Evolutionary conservation across 345 rosid genomes (phyloP), one percentile per base, ranked within the genome.

Genomic region (Lenwebbia sp.): DNA sequence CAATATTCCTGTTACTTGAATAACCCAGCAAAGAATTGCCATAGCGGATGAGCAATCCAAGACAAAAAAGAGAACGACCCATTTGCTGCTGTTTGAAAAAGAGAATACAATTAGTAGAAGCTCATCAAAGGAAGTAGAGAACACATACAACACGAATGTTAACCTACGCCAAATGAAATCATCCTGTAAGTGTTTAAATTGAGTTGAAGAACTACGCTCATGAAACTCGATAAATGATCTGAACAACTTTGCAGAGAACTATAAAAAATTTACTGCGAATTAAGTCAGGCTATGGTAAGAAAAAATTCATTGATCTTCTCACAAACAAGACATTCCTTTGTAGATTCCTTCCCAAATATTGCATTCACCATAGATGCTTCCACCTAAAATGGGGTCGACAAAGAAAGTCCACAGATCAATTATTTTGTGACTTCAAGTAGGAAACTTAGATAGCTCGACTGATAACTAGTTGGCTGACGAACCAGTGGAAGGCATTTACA

Each of bases 41-140:
- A 88, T 98, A 95, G 88, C 99, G 98, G 89, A 95, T 93, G 87
- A 98, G 99, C 93, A 95, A 91, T 84, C 99, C 99, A 87, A 96
- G 98, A 88, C 99, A 96, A 88, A 98, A 98, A 62, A 98, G 96
- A 84, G 98, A 95, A 65, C 98, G 95, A 62, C 97, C 99, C 85
- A 94, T 92, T 86, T 91, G 92, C 99, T 98, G 95, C 84, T 89
- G 88, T 86, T 83, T 26, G 83, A 51, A 33, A 44, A 84, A 88
- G 30, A 54, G 41, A 60, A 40, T 21, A 15, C 30, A 84, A 70
- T 70, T 65, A 40, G 52, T 28, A 30, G 22, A 83, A 53, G 57
- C 84, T 26, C 84, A 70, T 70, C 81, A 19, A 70, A 70, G 47
- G 47, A 70, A 70, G 47, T 70, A 70, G 47, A 70, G 12, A 70